Conservation (phyloP, 331 rosid species). For the Rhamnella rubrinervis region DNA sequence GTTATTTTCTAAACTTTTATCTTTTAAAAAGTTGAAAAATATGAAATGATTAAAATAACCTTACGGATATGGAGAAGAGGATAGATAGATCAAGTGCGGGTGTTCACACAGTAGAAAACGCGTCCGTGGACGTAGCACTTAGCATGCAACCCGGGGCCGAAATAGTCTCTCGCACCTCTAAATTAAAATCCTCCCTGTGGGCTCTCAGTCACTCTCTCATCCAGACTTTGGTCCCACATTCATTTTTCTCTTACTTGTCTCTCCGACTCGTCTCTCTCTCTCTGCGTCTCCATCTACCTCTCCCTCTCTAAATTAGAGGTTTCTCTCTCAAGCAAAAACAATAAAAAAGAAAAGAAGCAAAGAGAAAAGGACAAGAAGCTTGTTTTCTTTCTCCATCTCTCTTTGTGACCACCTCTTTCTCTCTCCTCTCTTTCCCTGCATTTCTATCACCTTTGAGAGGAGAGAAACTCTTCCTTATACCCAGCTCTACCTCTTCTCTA, state of each 20-base stretch:
- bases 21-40: not conserved
- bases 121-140: constrained; percentile 49
- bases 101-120: constrained; percentile 24
- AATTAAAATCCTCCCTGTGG: constrained; percentile 24
- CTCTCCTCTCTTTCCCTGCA: constrained; percentile 15
- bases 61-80: not conserved
- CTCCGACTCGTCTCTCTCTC: not conserved
- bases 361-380: constrained; percentile 17
- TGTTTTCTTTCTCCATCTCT: constrained; percentile 10
- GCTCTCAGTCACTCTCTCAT: constrained; percentile 14
- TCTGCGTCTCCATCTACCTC: constrained; percentile 12
- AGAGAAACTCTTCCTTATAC: constrained; percentile 32
- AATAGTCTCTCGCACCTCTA: constrained; percentile 57
- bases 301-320: constrained; percentile 9
- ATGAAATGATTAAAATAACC: not conserved
- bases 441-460: constrained; percentile 35
- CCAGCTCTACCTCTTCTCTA: constrained; percentile 5
- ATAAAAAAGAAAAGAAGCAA: constrained; percentile 11
- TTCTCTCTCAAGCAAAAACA: not conserved
- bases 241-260: constrained; percentile 5
- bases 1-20: too few relatives aligned
- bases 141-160: constrained; percentile 87
- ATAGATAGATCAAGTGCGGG: not conserved
- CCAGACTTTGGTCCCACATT: constrained; percentile 2
- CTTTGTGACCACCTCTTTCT: constrained; percentile 12